These are phyloP conservation scores for Diaporthe vexans DNA, from an alignment of 2,329 filamentous ascomycete species.

Conservation along the genomic window DNA sequence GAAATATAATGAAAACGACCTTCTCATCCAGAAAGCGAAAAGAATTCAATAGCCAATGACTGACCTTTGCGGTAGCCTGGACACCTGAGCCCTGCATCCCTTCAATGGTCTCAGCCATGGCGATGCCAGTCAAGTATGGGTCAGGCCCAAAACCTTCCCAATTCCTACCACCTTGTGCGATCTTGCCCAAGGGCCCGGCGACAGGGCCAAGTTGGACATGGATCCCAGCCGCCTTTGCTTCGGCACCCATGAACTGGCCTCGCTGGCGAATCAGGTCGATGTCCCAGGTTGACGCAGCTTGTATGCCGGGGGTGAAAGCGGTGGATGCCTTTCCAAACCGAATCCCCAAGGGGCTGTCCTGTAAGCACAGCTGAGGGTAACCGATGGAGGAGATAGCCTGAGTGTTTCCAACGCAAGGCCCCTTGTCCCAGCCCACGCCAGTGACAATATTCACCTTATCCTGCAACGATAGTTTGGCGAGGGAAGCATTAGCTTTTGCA, in stretches of 20 bases:
- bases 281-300: slow-evolving; percentile 85
- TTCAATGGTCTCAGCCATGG: slow-evolving; percentile 72
- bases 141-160: slow-evolving; percentile 89
- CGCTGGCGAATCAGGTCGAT: slow-evolving; percentile 79
- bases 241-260: slow-evolving; percentile 77
- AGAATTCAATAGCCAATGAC: background rate
- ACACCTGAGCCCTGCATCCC: slow-evolving; percentile 67
- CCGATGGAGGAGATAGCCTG: slow-evolving; percentile 67
- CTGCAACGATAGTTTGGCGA: slow-evolving; percentile 77
- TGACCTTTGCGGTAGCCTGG: slow-evolving; percentile 63
- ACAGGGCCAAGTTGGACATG: slow-evolving; percentile 83
- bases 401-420: slow-evolving; percentile 76
- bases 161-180: slow-evolving; percentile 80
- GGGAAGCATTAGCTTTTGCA: slow-evolving; percentile 75
- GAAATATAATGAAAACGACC: background rate
- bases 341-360: slow-evolving; percentile 85
- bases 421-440: slow-evolving; percentile 82
- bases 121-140: slow-evolving; percentile 78
- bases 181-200: slow-evolving; percentile 81
- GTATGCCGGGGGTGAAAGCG: slow-evolving; percentile 85
- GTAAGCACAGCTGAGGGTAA: slow-evolving; percentile 82
- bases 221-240: slow-evolving; percentile 78
- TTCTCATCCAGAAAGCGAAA: background rate
- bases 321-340: slow-evolving; percentile 79
- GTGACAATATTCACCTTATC: slow-evolving; percentile 87